Base-by-base conservation (phyloP, 1,284 basidiomycete genomes). In the Boletellus deceptivus region DNA sequence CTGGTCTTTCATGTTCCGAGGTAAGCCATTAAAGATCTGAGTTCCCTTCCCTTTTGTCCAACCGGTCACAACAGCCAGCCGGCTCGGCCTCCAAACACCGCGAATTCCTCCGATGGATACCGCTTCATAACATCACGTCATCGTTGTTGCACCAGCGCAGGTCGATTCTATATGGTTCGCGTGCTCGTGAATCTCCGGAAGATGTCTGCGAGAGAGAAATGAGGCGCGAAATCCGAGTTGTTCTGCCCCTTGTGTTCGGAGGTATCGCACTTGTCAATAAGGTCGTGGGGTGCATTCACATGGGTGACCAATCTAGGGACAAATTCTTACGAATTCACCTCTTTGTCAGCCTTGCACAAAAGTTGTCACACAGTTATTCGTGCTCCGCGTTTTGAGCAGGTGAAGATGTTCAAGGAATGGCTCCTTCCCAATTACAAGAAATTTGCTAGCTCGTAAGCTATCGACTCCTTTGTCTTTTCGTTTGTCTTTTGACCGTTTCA, bases 301-400 rank as follows among this genome's bases (percentile, higher is more conserved):
- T 51, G 24, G 20, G 24, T 6, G 35, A 35, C n/a, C 29, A 5
- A 39, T 38, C 29, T 27, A 77, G 75, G 72, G 18, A 61, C 67
- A 16, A 37, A 59, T 0, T 52, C 55, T 22, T 48, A 59, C 25
- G 44, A 57, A 25, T 62, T 70, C 50, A 58, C 62, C 0, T 73
- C 78, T 20, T 71, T 72, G 14, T 65, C 71, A 6, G 66, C 65
- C 6, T 61, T 86, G 31, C 65, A 76, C 37, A 58, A 61, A 14
- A 70, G 66, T 20, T 84, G 83, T 59, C 67, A 59, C 17, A 72
- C 64, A 6, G 58, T 86, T 24, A 60, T 82, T 22, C 69, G 65
- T 7, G 79, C 84, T 3, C 75, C 83, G 24, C 77, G 85, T 14
- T 90, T 81, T 55, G 85, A 89, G 55, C 86, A 89, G 69, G 78